A percentile compares a stretch with the other conserved stretches of the same genome.
Conservation (phyloP, 1,139 yeast genomes). For the Pichia inconspicua region DNA sequence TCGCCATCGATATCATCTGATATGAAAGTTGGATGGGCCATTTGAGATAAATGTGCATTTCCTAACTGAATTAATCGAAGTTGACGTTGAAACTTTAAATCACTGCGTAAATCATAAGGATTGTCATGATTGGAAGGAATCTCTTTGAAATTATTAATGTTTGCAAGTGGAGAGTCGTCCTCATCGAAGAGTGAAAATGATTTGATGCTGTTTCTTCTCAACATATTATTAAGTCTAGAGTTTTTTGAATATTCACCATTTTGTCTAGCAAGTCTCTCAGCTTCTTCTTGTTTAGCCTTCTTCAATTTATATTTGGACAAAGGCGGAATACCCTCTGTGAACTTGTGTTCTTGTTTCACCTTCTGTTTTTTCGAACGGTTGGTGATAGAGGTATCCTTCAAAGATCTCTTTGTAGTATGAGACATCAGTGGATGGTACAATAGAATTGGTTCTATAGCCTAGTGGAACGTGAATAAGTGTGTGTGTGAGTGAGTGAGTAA, state of each 20-base stretch:
- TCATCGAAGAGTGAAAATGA: constrained; percentile 5
- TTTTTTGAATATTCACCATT: background rate
- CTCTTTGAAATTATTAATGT: constrained; percentile 3
- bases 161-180: constrained; percentile 5
- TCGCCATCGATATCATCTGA: background rate
- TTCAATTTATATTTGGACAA: background rate
- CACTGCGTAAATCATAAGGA: constrained; percentile 6
- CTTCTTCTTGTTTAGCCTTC: background rate
- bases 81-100: constrained; percentile 10
- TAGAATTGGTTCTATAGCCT: no score
- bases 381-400: background rate
- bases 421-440: no score
- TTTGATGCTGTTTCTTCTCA: background rate
- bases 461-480: no score
- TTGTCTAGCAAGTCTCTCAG: background rate
- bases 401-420: no score
- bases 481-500: no score
- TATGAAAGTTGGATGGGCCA: constrained; percentile 1
- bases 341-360: background rate
- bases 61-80: constrained; percentile 6
- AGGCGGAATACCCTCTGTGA: background rate
- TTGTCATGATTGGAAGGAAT: constrained; percentile 4
- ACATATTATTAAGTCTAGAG: background rate
- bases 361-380: background rate
- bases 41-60: constrained; percentile 3